A percentile compares a stretch with the other conserved stretches of the same genome.
These are phyloP conservation scores for Cicer judaicum DNA, from an alignment of 306 rosid genomes.

Conservation along the genomic window DNA sequence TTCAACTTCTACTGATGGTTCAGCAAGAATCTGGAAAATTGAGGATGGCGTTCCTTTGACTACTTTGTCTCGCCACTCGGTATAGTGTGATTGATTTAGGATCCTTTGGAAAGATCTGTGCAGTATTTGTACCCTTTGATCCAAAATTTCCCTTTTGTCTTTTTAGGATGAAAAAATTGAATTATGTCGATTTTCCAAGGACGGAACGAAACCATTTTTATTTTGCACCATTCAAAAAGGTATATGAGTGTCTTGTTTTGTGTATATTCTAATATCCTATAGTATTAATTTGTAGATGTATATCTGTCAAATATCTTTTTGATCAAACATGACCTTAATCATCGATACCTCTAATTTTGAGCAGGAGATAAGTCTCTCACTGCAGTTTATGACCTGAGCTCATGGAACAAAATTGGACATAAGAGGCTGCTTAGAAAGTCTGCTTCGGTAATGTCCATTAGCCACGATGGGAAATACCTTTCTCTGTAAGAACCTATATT, in stretches of 20 bases:
- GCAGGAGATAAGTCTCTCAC: conserved; percentile 73
- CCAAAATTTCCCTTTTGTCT: conserved; percentile 18
- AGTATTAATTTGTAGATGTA: background rate
- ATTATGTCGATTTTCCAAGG: conserved; percentile 92
- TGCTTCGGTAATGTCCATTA: conserved; percentile 80
- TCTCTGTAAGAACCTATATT: conserved; percentile 75
- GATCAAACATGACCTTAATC: conserved; percentile 32
- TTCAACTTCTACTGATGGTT: conserved; percentile 90
- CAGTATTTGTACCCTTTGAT: conserved; percentile 34
- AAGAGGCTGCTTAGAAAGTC: conserved; percentile 86
- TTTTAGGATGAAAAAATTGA: conserved; percentile 86
- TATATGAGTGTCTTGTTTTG: conserved; percentile 37
- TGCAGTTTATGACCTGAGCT: conserved; percentile 86
- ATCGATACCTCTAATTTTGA: conserved; percentile 30
- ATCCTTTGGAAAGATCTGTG: conserved; percentile 17
- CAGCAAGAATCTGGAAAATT: conserved; percentile 86
- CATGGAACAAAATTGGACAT: conserved; percentile 90
- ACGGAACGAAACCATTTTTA: conserved; percentile 91
- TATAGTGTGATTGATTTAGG: conserved; percentile 45
- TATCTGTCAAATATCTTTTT: conserved; percentile 35
- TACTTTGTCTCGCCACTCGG: conserved; percentile 77
- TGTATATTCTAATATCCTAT: conserved; percentile 1
- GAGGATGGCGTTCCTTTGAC: conserved; percentile 86
- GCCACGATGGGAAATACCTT: conserved; percentile 96
- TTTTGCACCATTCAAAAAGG: conserved; percentile 85